Evolutionary conservation across 176 grass and related monocot genomes (phyloP).

Genomic region (Stipa capillata): DNA sequence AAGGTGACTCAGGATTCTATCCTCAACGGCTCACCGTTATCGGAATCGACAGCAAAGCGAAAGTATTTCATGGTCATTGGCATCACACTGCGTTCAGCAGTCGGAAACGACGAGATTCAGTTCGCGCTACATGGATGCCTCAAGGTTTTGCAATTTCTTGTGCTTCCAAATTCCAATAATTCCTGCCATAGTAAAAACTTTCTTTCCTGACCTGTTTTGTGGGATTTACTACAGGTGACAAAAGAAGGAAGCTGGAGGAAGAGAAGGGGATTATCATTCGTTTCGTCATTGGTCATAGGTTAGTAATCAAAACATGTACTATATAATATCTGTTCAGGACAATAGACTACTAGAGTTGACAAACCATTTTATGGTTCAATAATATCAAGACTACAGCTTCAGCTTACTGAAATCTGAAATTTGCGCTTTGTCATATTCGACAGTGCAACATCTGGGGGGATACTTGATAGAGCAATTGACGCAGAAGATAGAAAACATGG

Average conservation of each 20-base stretch:
- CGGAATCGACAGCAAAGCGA: constrained; percentile 20
- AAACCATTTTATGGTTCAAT: neutral
- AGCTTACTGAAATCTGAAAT: neutral
- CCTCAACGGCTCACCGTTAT: constrained; percentile 34
- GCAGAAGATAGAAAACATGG: constrained; percentile 74
- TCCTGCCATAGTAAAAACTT: neutral
- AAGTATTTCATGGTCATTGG: constrained; percentile 86
- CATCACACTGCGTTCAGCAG: constrained; percentile 94
- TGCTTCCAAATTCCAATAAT: neutral
- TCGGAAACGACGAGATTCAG: constrained; percentile 71
- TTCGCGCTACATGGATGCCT: constrained; percentile 94
- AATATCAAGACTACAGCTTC: neutral
- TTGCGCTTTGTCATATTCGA: neutral
- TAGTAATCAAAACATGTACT: neutral
- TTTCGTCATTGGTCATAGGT: constrained; percentile 93
- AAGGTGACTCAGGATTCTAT: constrained; percentile 61
- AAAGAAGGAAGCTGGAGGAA: constrained; percentile 73
- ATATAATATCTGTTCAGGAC: neutral
- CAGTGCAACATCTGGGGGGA: constrained; percentile 73
- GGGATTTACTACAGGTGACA: constrained; percentile 40
- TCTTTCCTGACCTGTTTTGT: neutral
- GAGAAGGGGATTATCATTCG: constrained; percentile 88
- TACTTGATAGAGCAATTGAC: constrained; percentile 93
- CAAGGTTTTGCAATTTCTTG: constrained; percentile 48
- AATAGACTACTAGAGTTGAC: neutral